Percentiles rank a stretch among this genome's conserved stretches.
Conservation (phyloP, 176 grass and related monocot species). For the Juncus inflexus region DNA sequence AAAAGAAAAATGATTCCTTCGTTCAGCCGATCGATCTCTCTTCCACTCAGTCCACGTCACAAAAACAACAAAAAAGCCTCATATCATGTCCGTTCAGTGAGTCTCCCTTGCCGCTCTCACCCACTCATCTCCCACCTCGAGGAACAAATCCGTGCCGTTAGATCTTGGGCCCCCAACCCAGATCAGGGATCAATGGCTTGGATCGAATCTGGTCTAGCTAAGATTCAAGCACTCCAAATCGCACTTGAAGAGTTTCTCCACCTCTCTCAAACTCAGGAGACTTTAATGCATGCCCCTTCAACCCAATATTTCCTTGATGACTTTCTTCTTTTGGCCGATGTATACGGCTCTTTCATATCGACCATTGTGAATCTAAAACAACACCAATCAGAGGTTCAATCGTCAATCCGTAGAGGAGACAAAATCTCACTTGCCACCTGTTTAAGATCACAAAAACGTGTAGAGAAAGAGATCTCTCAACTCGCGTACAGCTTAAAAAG, state of each 20-base stretch:
- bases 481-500: constrained; percentile 4
- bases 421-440: constrained; percentile 28
- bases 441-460: constrained; percentile 33
- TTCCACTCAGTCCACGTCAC: constrained; percentile 43
- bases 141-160: constrained; percentile 45
- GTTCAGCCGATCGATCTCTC: constrained; percentile 65
- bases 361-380: constrained; percentile 40
- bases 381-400: constrained; percentile 37
- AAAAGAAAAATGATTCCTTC: constrained; percentile 36
- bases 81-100: constrained; percentile 35
- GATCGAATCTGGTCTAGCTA: constrained; percentile 29
- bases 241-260: constrained; percentile 51
- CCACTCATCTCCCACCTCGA: constrained; percentile 52
- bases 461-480: constrained; percentile 45
- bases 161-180: constrained; percentile 36
- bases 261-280: constrained; percentile 45
- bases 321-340: constrained; percentile 70
- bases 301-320: constrained; percentile 54
- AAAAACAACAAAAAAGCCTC: neutral
- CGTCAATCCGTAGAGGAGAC: constrained; percentile 50
- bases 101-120: constrained; percentile 65
- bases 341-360: constrained; percentile 54
- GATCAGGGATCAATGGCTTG: constrained; percentile 8
- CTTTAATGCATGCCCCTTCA: constrained; percentile 22
- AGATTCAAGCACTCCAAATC: constrained; percentile 48